Base-by-base conservation (phyloP, 83 land plant genomes). In the Thuja plicata region DNA sequence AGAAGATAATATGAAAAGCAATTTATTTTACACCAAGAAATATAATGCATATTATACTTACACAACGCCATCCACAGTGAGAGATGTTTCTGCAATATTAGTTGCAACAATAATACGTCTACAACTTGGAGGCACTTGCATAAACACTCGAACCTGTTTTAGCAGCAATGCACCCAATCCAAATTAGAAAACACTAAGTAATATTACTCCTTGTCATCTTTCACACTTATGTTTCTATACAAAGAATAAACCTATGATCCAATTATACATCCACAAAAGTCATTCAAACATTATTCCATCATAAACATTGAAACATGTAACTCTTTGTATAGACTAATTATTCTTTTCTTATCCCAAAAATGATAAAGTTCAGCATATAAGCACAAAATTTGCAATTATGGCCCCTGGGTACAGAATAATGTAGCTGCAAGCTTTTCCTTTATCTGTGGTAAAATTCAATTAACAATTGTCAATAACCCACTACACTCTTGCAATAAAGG, bases 1-100 rank as follows among this genome's bases (percentile, higher is more conserved):
- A 35, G 24, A 27, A 52, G 35, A 8, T 46, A 2, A 2, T 37
- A 57, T 3, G n/a, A 12, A 86, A 73, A 11, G 37, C 88, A 54
- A 32, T 70, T 19, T 17, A 46, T 21, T 87, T 66, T 34, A 76
- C 38, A 76, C 17, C 16, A 76, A 43, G n/a, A 43, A 48, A 87
- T 50, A 57, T 19, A 54, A 77, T 76, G 79, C 90, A 90, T 55
- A 46, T 54, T n/a, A 7, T 88, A 32, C 99, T 93, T 96, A 98
- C 94, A 98, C 99, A 76, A 98, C 97, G 78, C 99, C 99, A 94
- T 98, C 99, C 70, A 98, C 98, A 79, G 99, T 97, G 87, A 98
- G 89, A 50, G 99, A 98, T 41, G 99, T 98, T 91, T 98, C 99
- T 17, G 99, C 99, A 79, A 98, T 95, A 78, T 98, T 98, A 89